Evolutionary conservation across 805 yeast species (phyloP), one percentile per base, ranked within the genome.

Genomic region (Barnettozyma siamensis): DNA sequence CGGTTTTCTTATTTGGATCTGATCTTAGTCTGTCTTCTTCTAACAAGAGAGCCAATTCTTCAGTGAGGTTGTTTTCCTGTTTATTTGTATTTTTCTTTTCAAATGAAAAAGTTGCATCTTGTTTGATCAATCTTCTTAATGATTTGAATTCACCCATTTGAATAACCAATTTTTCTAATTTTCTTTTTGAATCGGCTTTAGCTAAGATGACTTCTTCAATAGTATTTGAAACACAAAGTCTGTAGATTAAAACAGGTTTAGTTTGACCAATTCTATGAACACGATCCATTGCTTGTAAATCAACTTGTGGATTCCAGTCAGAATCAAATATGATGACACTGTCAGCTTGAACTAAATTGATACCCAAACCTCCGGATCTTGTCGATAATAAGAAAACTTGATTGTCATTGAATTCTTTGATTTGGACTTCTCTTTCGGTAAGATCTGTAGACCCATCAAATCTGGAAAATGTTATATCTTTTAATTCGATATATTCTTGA

Each of bases 231-330:
- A 86, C 73, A 15, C 88, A 80, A 19, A 93, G 70, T 46, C 98
- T 72, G 57, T 82, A 87, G 1, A 91, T 75, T 18, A 86, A 69
- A 5, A 89, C 95, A 1, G 96, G 96, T 41, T 75, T 78, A 1
- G 67, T 71, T 59, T 91, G 99, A 0, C 98, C 98, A 41, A 93
- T 87, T 55, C 99, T 70, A 58, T 91, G 98, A 11, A 85, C 94
- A 41, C 99, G 71, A 54, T 89, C 98, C 78, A 91, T 91, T 0
- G 98, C 98, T 59, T 91, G 99, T 38, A 88, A 66, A 62, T 91
- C 98, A 47, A 88, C 94, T 57, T 91, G 97, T 0, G 98, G 99
- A 55, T 91, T 91, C 96, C 97, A 91, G 57, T 91, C 99, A 42
- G 88, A 83, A 55, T 91, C 99, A 57, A 87, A 88, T 10, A 91